A percentile compares a stretch with the other conserved stretches of the same genome.
phyloP scores from a whole-genome alignment of 2,329 filamentous ascomycete genomes.

The Ceratocystis smalleyi region DNA sequence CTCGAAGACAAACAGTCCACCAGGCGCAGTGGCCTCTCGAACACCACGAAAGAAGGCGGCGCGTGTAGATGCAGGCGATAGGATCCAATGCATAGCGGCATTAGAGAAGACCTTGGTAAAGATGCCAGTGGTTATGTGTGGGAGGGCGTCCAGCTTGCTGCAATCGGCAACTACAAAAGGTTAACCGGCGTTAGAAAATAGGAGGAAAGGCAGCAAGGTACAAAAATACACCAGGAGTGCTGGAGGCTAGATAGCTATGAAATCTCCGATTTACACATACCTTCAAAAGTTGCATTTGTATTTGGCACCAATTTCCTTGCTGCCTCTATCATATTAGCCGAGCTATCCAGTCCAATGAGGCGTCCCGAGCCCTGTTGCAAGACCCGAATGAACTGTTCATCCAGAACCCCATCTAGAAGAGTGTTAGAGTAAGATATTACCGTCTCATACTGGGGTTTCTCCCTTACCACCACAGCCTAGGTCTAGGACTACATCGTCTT shows the following conservation, averaged over 20 bases:
- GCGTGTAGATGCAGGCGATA: constrained; percentile 32
- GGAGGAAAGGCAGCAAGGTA: not conserved
- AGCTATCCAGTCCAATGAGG: constrained; percentile 44
- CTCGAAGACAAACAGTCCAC: constrained; percentile 49
- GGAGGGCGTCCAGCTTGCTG: not conserved
- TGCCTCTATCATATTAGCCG: constrained; percentile 41
- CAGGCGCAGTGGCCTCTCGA: constrained; percentile 35
- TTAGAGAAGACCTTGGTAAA: constrained; percentile 50
- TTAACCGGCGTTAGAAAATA: not conserved
- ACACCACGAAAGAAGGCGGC: constrained; percentile 38
- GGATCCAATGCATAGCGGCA: constrained; percentile 52
- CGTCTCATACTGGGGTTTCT: not conserved
- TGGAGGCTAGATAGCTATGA: too few relatives aligned
- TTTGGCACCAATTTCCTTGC: constrained; percentile 29
- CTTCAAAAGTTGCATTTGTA: constrained; percentile 31
- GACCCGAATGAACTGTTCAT: constrained; percentile 35
- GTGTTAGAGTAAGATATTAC: not conserved
- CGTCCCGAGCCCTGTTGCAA: constrained; percentile 31
- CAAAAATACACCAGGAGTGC: not conserved
- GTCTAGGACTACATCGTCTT: constrained; percentile 44
- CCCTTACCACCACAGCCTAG: constrained; percentile 44
- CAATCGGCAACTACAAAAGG: constrained; percentile 9
- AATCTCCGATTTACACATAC: constrained; percentile 19
- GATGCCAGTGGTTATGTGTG: constrained; percentile 16
- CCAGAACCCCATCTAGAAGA: constrained; percentile 40